These are phyloP conservation scores for Malassezia sp. DNA, from an alignment of 1,284 basidiomycete genomes.

Conservation along the genomic window DNA sequence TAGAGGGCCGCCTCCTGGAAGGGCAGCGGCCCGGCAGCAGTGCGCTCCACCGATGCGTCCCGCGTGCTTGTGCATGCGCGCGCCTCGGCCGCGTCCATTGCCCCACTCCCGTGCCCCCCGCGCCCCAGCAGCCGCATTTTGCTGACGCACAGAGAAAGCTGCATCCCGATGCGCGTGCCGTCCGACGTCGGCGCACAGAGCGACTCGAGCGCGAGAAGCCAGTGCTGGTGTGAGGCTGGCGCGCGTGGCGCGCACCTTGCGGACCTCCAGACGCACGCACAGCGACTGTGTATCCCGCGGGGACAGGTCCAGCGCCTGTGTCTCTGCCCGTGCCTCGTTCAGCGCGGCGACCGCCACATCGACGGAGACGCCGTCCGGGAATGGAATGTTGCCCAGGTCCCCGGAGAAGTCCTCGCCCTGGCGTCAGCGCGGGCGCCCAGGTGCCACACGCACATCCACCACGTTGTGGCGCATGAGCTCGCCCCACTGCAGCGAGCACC, in stretches of 20 bases:
- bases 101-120: too few relatives aligned
- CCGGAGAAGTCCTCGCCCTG: conserved; percentile 14
- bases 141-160: neutral
- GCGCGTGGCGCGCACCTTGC: too few relatives aligned
- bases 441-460: conserved; percentile 4
- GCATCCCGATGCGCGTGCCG: neutral
- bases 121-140: neutral
- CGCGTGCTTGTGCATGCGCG: too few relatives aligned
- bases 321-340: neutral
- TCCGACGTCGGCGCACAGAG: neutral
- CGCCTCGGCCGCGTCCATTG: too few relatives aligned
- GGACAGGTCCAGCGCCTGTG: too few relatives aligned
- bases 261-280: neutral
- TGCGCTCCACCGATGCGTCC: too few relatives aligned
- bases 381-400: conserved; percentile 4
- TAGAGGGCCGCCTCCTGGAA: neutral
- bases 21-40: too few relatives aligned
- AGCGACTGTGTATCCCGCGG: neutral
- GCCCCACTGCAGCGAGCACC: conserved; percentile 10
- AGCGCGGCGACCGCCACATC: neutral
- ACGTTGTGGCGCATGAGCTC: conserved; percentile 10
- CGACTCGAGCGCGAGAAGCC: conserved; percentile 1
- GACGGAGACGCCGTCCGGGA: conserved; percentile 3
- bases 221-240: conserved; percentile 1
- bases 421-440: too few relatives aligned